Percentiles rank a stretch among this genome's conserved stretches.
Conservation (phyloP, 2,329 filamentous ascomycete species). For the Fusarium torulosum region DNA sequence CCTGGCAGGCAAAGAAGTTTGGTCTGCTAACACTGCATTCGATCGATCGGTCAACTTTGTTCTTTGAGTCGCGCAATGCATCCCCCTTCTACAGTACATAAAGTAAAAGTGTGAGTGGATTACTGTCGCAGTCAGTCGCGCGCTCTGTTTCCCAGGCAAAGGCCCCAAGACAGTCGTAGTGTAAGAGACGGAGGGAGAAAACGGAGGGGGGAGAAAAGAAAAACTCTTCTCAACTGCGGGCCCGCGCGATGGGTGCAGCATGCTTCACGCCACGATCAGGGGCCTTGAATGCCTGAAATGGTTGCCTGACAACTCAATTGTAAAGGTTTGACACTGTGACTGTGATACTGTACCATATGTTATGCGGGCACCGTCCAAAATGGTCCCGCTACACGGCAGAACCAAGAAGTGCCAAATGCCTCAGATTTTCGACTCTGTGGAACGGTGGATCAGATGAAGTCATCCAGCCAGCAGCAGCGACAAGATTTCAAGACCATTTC, state of each 20-base stretch:
- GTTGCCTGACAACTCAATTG: constrained; percentile 26
- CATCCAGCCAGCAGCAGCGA: constrained; percentile 18
- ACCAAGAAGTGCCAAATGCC: constrained; percentile 33
- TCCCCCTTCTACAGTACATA: not conserved
- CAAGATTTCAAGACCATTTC: constrained; percentile 21
- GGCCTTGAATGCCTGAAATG: constrained; percentile 12
- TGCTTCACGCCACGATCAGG: constrained; percentile 31
- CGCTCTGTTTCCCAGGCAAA: constrained; percentile 29
- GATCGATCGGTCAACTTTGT: constrained; percentile 12
- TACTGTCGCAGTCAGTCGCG: constrained; percentile 16
- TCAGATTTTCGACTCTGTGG: constrained; percentile 30
- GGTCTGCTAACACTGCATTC: not conserved
- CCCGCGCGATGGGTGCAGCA: constrained; percentile 26
- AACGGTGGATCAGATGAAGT: constrained; percentile 36
- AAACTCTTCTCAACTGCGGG: constrained; percentile 40
- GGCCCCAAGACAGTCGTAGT: not conserved
- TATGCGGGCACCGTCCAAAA: constrained; percentile 36
- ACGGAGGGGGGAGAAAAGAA: constrained; percentile 33
- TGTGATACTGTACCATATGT: constrained; percentile 39
- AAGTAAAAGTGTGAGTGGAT: constrained; percentile 33
- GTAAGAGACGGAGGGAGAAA: constrained; percentile 25
- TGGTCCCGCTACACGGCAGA: constrained; percentile 27
- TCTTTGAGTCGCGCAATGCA: constrained; percentile 10
- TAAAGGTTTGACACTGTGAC: constrained; percentile 18
- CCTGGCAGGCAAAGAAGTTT: not conserved